phyloP scores from a whole-genome alignment of 768 basidiomycete species.

The Leccinum disarticulatum region DNA sequence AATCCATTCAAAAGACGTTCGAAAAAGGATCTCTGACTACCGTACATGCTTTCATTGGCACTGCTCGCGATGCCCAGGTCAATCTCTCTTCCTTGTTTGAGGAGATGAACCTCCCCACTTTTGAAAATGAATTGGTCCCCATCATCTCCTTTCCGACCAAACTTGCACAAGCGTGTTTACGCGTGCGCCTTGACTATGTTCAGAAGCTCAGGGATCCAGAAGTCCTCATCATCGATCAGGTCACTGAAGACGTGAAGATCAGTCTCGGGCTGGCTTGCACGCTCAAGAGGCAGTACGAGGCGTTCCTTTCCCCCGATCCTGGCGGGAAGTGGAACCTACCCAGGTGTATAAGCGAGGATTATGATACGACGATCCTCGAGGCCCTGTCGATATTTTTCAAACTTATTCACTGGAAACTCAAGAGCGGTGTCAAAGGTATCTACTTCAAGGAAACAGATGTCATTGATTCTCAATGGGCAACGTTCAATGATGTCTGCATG shows the following conservation, averaged over 20 bases:
- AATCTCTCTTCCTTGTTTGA: slow-evolving; percentile 72
- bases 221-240: slow-evolving; percentile 88
- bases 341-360: slow-evolving; percentile 85
- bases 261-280: slow-evolving; percentile 90
- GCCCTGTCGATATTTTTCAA: slow-evolving; percentile 89
- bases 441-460: slow-evolving; percentile 98
- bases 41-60: slow-evolving; percentile 82
- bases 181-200: slow-evolving; percentile 86
- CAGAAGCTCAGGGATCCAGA: slow-evolving; percentile 87
- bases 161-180: slow-evolving; percentile 88
- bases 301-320: slow-evolving; percentile 84
- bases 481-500: slow-evolving; percentile 89
- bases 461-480: slow-evolving; percentile 95
- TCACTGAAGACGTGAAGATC: slow-evolving; percentile 89
- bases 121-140: slow-evolving; percentile 84
- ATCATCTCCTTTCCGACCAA: slow-evolving; percentile 96
- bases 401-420: slow-evolving; percentile 93
- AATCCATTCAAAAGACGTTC: slow-evolving; percentile 92
- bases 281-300: slow-evolving; percentile 93
- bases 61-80: slow-evolving; percentile 85
- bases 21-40: slow-evolving; percentile 87
- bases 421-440: slow-evolving; percentile 86
- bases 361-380: slow-evolving; percentile 86
- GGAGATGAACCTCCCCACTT: slow-evolving; percentile 89
- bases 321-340: slow-evolving; percentile 88